phyloP scores from a whole-genome alignment of 768 basidiomycete genomes.

The Daedaleopsis sinensis region DNA sequence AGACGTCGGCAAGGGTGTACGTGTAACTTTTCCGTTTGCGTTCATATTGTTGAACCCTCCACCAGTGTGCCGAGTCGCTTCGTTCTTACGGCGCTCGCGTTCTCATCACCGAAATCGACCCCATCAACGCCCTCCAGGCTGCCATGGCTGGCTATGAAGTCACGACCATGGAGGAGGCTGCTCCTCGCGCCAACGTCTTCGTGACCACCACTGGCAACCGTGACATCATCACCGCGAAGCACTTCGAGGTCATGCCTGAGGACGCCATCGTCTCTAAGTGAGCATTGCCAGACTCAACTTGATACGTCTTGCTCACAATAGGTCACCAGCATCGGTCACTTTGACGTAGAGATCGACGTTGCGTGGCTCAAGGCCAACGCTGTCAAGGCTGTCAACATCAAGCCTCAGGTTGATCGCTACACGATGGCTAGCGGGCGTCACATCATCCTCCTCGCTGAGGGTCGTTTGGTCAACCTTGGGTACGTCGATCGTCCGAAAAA shows the following conservation, averaged over 20 bases:
- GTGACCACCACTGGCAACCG: slow-evolving; percentile 99
- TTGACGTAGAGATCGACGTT: slow-evolving; percentile 92
- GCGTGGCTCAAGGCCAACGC: slow-evolving; percentile 98
- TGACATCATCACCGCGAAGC: slow-evolving; percentile 92
- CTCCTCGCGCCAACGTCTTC: slow-evolving; percentile 85
- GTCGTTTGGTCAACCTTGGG: slow-evolving; percentile 99
- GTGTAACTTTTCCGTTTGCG: slow-evolving; percentile 36
- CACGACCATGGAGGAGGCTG: slow-evolving; percentile 97
- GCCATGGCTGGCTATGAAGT: slow-evolving; percentile 99
- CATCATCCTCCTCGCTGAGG: slow-evolving; percentile 96
- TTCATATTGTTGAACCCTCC: slow-evolving; percentile 1
- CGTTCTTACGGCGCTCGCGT: slow-evolving; percentile 98
- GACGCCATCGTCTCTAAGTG: slow-evolving; percentile 99
- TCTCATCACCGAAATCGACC: slow-evolving; percentile 96
- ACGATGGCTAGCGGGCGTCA: slow-evolving; percentile 93
- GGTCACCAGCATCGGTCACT: slow-evolving; percentile 72
- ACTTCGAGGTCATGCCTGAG: slow-evolving; percentile 94
- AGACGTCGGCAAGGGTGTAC: slow-evolving; percentile 98
- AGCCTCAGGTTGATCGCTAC: slow-evolving; percentile 98
- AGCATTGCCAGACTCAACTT: background rate
- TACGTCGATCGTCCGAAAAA: slow-evolving; percentile 33
- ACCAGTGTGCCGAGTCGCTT: slow-evolving; percentile 95
- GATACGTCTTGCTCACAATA: slow-evolving; percentile 9
- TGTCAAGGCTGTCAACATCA: slow-evolving; percentile 81
- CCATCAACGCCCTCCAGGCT: slow-evolving; percentile 99